Evolutionary conservation across 1,139 yeast species (phyloP).

Genomic region (Suhomyces guaymorum): DNA sequence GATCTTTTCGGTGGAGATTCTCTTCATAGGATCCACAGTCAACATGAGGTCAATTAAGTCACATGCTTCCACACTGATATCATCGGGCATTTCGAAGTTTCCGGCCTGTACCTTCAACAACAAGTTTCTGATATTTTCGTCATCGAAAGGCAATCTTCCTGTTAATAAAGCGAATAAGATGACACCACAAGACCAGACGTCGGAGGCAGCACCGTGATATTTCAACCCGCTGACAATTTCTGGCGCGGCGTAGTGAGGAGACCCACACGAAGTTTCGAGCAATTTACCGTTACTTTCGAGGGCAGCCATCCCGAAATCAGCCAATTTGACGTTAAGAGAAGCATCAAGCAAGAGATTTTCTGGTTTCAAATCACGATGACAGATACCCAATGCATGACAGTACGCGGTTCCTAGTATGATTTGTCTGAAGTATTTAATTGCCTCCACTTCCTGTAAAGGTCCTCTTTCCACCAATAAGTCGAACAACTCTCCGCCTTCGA

Average conservation of each 20-base stretch:
- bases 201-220: conserved; percentile 82
- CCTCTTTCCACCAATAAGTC: conserved; percentile 78
- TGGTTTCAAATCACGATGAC: conserved; percentile 81
- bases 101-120: conserved; percentile 77
- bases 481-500: conserved; percentile 81
- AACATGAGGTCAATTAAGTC: conserved; percentile 74
- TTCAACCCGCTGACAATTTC: conserved; percentile 77
- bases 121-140: conserved; percentile 70
- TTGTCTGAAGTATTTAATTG: conserved; percentile 73
- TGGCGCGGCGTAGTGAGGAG: conserved; percentile 88
- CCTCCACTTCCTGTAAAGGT: conserved; percentile 73
- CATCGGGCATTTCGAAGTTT: conserved; percentile 69
- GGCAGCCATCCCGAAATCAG: conserved; percentile 90
- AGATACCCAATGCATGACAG: conserved; percentile 77
- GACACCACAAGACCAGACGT: conserved; percentile 86
- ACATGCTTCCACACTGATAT: conserved; percentile 62
- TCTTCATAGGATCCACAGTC: conserved; percentile 71
- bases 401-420: conserved; percentile 78
- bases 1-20: conserved; percentile 78
- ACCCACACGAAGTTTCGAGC: conserved; percentile 79
- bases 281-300: conserved; percentile 70
- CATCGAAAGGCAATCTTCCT: conserved; percentile 81
- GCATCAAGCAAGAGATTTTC: conserved; percentile 72
- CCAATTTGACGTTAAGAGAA: conserved; percentile 68
- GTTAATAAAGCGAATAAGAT: conserved; percentile 74